Evolutionary conservation across 345 rosid genomes (phyloP).

Genomic region (Passiflora organensis): DNA sequence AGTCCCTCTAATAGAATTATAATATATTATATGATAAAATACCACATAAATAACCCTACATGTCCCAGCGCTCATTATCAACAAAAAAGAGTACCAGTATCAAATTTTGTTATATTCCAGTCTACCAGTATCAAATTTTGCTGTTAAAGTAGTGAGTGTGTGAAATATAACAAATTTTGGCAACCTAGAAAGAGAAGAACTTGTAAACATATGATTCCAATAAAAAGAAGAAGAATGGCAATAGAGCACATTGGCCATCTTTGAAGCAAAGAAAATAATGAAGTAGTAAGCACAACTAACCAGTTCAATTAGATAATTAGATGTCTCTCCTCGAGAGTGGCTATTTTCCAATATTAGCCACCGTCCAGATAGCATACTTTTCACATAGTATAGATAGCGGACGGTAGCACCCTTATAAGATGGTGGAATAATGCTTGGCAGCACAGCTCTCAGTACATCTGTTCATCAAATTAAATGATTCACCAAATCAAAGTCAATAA

Average conservation of each 20-base stretch:
- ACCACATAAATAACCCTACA: too few relatives aligned
- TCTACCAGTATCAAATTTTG: too few relatives aligned
- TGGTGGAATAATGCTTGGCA: conserved; percentile 79
- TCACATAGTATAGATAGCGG: conserved; percentile 80
- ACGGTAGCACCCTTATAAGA: conserved; percentile 79
- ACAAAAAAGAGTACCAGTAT: too few relatives aligned
- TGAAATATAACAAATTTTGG: not conserved
- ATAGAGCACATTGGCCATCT: not conserved
- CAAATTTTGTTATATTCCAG: too few relatives aligned
- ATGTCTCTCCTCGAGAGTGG: conserved; percentile 36
- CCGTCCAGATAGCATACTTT: conserved; percentile 48
- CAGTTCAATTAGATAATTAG: conserved; percentile 52
- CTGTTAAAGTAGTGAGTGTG: too few relatives aligned
- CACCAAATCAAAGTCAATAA: not conserved
- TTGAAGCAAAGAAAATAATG: conserved; percentile 1
- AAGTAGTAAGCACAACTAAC: conserved; percentile 47
- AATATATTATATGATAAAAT: too few relatives aligned
- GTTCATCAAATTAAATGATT: conserved; percentile 19
- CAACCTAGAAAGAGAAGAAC: not conserved
- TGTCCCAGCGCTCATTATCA: too few relatives aligned
- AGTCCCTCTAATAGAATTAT: too few relatives aligned
- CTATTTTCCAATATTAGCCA: conserved; percentile 69
- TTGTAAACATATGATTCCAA: too few relatives aligned
- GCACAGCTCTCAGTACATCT: conserved; percentile 66
- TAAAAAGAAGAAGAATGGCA: not conserved